Evolutionary conservation across 2,329 filamentous ascomycete genomes (phyloP).

Genomic region (Rasamsonia emersonii): DNA sequence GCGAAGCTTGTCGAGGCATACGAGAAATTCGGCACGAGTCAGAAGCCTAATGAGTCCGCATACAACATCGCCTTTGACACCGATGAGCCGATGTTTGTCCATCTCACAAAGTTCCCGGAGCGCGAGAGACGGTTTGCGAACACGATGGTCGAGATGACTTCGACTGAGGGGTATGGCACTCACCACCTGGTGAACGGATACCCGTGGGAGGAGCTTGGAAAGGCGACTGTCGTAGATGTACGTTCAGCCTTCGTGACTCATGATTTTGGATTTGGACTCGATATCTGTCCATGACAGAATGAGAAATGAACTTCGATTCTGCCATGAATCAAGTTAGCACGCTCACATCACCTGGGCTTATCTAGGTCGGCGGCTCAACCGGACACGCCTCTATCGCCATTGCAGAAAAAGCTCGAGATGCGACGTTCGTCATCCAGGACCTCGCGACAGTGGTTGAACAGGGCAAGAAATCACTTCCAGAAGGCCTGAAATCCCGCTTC

Average conservation of each 20-base stretch:
- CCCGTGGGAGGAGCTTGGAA: constrained; percentile 11
- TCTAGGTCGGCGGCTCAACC: constrained; percentile 10
- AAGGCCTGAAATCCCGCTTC: constrained; percentile 6
- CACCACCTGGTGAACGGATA: constrained; percentile 12
- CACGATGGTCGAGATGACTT: constrained; percentile 12
- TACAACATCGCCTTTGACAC: constrained; percentile 9
- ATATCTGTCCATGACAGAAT: too few species aligned
- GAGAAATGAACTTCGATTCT: too few species aligned
- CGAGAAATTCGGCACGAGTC: constrained; percentile 7
- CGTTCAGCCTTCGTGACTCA: constrained; percentile 6
- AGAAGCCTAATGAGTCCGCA: constrained; percentile 6
- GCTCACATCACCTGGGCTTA: not conserved
- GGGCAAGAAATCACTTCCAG: constrained; percentile 6
- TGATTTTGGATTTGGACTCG: not conserved
- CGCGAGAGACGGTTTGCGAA: constrained; percentile 9
- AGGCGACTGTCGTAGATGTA: constrained; percentile 14
- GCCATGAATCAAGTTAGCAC: too few species aligned
- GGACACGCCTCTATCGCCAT: constrained; percentile 8
- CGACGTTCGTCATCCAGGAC: constrained; percentile 10
- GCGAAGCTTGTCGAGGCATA: constrained; percentile 11
- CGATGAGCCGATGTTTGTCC: constrained; percentile 7
- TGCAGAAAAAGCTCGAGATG: constrained; percentile 7
- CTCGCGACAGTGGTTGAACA: constrained; percentile 5
- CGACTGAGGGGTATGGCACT: constrained; percentile 10
- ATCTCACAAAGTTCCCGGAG: constrained; percentile 6